Evolutionary conservation across 257 asterid species (phyloP).

Genomic region (Dorcoceras hygrometricum): DNA sequence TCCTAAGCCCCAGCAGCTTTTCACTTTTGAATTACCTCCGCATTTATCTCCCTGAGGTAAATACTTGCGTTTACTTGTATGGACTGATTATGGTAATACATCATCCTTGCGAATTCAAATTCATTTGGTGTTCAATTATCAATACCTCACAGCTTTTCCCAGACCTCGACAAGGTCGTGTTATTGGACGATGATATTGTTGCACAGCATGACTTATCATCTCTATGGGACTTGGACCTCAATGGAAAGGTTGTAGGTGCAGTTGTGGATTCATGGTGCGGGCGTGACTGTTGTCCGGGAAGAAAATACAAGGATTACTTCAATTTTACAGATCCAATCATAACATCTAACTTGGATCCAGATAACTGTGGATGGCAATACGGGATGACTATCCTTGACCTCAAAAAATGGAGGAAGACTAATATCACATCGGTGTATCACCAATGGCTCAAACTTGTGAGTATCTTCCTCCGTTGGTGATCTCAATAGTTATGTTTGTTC

Average conservation of each 20-base stretch:
- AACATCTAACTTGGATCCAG: slow-evolving; percentile 45
- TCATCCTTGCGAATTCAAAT: slow-evolving; percentile 25
- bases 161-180: slow-evolving; percentile 61
- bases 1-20: slow-evolving; percentile 54
- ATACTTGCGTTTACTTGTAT: slow-evolving; percentile 23
- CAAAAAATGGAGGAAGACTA: slow-evolving; percentile 67
- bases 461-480: slow-evolving; percentile 12
- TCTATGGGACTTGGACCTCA: slow-evolving; percentile 81
- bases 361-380: slow-evolving; percentile 70
- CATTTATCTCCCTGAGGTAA: slow-evolving; percentile 86
- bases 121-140: slow-evolving; percentile 34
- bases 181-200: slow-evolving; percentile 83
- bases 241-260: slow-evolving; percentile 80
- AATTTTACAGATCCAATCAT: slow-evolving; percentile 60
- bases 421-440: slow-evolving; percentile 65
- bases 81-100: slow-evolving; percentile 22
- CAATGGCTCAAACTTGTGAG: slow-evolving; percentile 88
- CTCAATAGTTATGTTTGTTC: background rate
- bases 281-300: slow-evolving; percentile 58
- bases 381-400: slow-evolving; percentile 82
- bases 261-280: slow-evolving; percentile 70
- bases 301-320: slow-evolving; percentile 64
- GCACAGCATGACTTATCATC: slow-evolving; percentile 76
- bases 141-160: slow-evolving; percentile 73
- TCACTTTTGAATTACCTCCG: slow-evolving; percentile 86